Evolutionary conservation across 345 rosid genomes (phyloP).

Genomic region (Eucalyptus cladocalyx): DNA sequence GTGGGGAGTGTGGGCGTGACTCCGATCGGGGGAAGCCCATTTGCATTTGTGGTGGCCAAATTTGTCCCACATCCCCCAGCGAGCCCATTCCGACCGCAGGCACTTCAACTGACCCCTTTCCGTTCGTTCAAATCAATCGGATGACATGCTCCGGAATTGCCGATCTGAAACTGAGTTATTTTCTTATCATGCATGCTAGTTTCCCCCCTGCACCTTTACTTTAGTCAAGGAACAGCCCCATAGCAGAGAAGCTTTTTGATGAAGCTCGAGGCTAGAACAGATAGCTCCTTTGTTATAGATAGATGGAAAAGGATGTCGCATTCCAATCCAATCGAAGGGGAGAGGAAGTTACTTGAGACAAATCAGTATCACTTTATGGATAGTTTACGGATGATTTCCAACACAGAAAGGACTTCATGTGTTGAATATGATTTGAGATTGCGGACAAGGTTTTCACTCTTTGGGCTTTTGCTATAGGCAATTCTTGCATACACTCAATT

Average conservation of each 20-base stretch:
- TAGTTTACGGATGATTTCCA: neutral
- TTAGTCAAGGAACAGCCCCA: neutral
- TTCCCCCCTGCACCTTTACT: neutral
- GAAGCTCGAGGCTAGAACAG: neutral
- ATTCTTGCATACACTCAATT: too few species aligned
- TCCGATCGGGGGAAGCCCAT: neutral
- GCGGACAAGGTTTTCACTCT: too few species aligned
- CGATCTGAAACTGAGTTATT: too few species aligned
- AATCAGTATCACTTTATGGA: neutral
- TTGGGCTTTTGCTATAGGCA: too few species aligned
- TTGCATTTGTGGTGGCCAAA: constrained; percentile 9
- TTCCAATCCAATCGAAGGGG: neutral
- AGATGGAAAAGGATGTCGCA: neutral
- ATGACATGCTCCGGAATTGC: neutral
- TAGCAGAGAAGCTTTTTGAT: too few species aligned
- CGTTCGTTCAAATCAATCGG: neutral
- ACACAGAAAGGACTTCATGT: neutral
- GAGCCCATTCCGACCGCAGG: neutral
- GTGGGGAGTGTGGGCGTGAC: constrained; percentile 20
- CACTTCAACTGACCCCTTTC: neutral
- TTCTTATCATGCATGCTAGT: neutral
- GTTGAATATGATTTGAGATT: neutral
- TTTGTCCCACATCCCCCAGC: constrained; percentile 1
- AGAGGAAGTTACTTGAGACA: neutral
- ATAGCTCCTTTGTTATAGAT: neutral